A percentile compares a stretch with the other conserved stretches of the same genome.
phyloP scores from a whole-genome alignment of 2,329 filamentous ascomycete species.

The Aspergillus calidoustus region DNA sequence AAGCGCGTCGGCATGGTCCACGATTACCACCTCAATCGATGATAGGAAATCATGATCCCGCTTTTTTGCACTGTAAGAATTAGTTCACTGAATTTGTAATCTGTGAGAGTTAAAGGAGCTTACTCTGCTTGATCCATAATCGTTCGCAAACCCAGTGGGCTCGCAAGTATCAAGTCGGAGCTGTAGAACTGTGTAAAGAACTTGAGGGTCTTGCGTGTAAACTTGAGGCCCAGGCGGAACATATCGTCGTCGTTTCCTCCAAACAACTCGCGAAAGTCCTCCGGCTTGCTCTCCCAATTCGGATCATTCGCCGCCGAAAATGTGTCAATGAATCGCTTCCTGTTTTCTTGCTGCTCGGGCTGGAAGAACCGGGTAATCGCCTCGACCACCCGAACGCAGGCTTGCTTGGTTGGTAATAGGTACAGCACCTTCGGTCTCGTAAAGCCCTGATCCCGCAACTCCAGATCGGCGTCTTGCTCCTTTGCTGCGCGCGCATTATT shows the following conservation, averaged over 20 bases:
- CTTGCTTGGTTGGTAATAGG: constrained; percentile 84
- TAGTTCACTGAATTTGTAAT: not conserved
- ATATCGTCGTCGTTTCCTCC: constrained; percentile 96
- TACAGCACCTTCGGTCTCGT: constrained; percentile 92
- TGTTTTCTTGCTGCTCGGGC: constrained; percentile 92
- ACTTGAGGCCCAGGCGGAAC: constrained; percentile 94
- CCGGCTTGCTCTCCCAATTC: constrained; percentile 74
- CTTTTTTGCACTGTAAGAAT: constrained; percentile 58
- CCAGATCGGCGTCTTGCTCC: constrained; percentile 68
- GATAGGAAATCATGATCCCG: constrained; percentile 88
- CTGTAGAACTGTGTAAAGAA: constrained; percentile 95
- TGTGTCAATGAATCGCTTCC: constrained; percentile 84
- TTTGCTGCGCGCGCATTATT: constrained; percentile 81
- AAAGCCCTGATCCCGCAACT: constrained; percentile 91
- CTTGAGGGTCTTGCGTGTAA: constrained; percentile 94
- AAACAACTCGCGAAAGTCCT: constrained; percentile 88
- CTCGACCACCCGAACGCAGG: constrained; percentile 78
- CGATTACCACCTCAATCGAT: constrained; percentile 86
- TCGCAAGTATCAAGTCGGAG: constrained; percentile 92
- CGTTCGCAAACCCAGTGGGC: constrained; percentile 85
- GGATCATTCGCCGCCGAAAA: constrained; percentile 73
- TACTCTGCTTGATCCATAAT: constrained; percentile 81
- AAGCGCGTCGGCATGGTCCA: constrained; percentile 91
- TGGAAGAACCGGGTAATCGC: constrained; percentile 75
- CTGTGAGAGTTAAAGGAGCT: constrained; percentile 26